Base-by-base conservation (phyloP, 2,329 filamentous ascomycete genomes). In the Coniochaeta sp. region DNA sequence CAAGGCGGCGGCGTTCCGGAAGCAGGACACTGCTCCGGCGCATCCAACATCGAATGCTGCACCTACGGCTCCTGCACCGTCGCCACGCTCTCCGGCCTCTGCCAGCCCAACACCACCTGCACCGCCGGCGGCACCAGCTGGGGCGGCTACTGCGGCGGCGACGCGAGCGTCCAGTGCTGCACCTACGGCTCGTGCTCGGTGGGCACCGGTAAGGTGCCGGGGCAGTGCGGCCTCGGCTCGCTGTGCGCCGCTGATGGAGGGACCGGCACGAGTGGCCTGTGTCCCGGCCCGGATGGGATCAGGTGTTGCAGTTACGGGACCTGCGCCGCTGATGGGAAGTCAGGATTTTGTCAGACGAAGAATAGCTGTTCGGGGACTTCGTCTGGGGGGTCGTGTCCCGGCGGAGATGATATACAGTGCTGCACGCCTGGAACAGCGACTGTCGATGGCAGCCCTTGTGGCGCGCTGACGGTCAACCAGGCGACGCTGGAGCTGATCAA, bases 31-130 rank as follows among this genome's bases (percentile, higher is more conserved):
- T 56, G 52, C 31, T 12, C 52, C 33, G 52, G 33, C 52, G 3
- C 52, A 36, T 17, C 28, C 6, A 8, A 56, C 28, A 34, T 36
- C 28, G 28, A 56, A 28, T 56, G 52, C 52, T 56, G 52, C 52
- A 56, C 52, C 52, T 56, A 56, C 52, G 52, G 52, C 52, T 7
- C 52, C 52, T 56, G 52, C 52, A 19, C 26, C 52, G 33, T 56
- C 52, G 28, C 52, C 52, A 36, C 28, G 19, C 16, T 56, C 16
- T 34, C 52, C 6, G 52, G 52, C 26, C 52, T 56, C 3, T 56
- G 52, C 52, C 28, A 36, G 52, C 52, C 52, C 28, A 56, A 56
- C 52, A 56, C 28, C 52, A 56, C 52, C 52, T 56, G 52, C 17
- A 7, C 31, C 52, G 52, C n/a, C n/a, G n/a, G n/a, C n/a, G n/a